Percentiles rank a stretch among this genome's conserved stretches.
phyloP scores from a whole-genome alignment of 768 basidiomycete genomes.

The Phanerodontia chrysosporium region DNA sequence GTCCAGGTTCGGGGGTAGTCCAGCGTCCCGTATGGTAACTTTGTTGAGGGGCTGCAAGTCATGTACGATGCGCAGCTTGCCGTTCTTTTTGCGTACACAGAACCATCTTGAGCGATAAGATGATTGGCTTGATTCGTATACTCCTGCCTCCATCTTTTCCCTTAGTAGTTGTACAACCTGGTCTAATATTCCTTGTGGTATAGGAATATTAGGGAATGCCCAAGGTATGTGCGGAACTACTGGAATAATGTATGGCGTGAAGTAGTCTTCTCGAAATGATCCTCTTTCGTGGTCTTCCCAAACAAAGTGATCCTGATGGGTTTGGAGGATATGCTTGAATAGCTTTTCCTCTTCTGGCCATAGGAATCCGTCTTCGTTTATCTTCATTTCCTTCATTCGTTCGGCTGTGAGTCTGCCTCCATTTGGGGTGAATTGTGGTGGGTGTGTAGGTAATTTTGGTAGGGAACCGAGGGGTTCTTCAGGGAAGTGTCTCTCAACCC shows the following conservation, averaged over 20 bases:
- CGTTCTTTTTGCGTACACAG: conserved; percentile 33
- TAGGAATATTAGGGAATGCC: conserved; percentile 30
- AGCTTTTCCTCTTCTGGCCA: conserved; percentile 27
- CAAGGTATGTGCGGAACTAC: conserved; percentile 33
- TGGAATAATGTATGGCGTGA: conserved; percentile 27
- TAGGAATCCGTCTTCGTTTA: conserved; percentile 25
- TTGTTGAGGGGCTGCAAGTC: conserved; percentile 35
- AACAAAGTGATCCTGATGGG: conserved; percentile 16
- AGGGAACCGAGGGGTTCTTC: conserved; percentile 31
- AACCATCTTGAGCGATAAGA: conserved; percentile 37
- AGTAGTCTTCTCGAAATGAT: conserved; percentile 19
- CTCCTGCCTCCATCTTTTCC: conserved; percentile 30
- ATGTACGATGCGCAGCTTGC: conserved; percentile 30
- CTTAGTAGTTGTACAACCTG: conserved; percentile 29
- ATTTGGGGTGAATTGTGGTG: conserved; percentile 29
- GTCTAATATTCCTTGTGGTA: conserved; percentile 29
- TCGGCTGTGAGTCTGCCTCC: conserved; percentile 18
- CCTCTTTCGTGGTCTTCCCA: conserved; percentile 20
- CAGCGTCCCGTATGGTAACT: conserved; percentile 35
- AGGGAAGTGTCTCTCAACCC: conserved; percentile 27
- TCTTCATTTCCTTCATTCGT: conserved; percentile 16
- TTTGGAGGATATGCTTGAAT: conserved; percentile 14
- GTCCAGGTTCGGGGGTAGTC: conserved; percentile 29
- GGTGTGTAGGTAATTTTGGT: conserved; percentile 23
- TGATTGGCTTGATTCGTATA: conserved; percentile 33